A percentile compares a stretch with the other conserved stretches of the same genome.
These are phyloP conservation scores for Aspergillus pseudotamarii DNA, from an alignment of 2,329 filamentous ascomycete species.

Conservation along the genomic window DNA sequence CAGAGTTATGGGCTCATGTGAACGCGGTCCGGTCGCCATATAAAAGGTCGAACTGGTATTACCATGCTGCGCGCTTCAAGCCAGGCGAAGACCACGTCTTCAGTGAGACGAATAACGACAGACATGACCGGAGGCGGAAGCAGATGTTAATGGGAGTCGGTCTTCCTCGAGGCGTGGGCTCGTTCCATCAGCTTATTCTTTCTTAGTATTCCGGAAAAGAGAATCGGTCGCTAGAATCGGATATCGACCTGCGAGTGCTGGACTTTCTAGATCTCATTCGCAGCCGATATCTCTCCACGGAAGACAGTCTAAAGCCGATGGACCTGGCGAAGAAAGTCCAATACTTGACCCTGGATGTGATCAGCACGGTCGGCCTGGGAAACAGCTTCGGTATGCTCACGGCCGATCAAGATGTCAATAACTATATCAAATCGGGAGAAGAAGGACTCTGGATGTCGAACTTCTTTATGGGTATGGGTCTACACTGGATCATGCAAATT, in stretches of 20 bases:
- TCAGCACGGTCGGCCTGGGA: neutral
- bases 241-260: neutral
- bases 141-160: neutral
- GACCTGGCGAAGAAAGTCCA: neutral
- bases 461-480: neutral
- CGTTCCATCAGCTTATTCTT: neutral
- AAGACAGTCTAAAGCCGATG: neutral
- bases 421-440: neutral
- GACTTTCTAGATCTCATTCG: neutral
- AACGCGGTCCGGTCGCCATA: neutral
- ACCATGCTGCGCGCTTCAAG: neutral
- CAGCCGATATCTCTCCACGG: neutral
- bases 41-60: neutral
- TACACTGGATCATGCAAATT: neutral
- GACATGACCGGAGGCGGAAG: neutral
- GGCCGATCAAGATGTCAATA: neutral
- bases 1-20: neutral
- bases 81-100: neutral
- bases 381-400: neutral
- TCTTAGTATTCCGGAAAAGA: neutral
- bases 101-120: neutral
- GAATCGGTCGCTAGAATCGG: neutral
- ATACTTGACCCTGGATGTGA: neutral
- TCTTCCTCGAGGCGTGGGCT: neutral
- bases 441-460: neutral